Evolutionary conservation across 495 filamentous ascomycete genomes (phyloP).

Genomic region (Peziza echinospora): DNA sequence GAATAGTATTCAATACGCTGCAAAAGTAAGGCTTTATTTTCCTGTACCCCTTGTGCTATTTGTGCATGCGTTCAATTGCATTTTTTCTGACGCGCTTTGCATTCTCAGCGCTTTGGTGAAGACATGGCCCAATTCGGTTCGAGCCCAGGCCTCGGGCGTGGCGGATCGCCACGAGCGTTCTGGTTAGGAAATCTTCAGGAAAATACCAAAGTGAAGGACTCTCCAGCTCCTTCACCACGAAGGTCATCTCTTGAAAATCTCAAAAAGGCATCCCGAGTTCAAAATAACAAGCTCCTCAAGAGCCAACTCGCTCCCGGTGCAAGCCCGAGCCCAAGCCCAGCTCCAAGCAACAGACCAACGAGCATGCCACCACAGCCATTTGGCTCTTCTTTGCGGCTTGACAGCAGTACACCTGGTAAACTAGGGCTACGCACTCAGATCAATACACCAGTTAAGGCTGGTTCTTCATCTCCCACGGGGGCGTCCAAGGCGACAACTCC

Average conservation of each 20-base stretch:
- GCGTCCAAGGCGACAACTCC: slow-evolving; percentile 14
- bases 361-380: slow-evolving; percentile 15
- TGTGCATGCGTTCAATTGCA: not conserved
- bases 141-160: not conserved
- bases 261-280: slow-evolving; percentile 80
- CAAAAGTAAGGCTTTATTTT: not conserved
- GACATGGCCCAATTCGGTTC: not conserved
- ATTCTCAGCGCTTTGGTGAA: not conserved
- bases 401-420: slow-evolving; percentile 3
- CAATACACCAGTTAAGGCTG: slow-evolving; percentile 23
- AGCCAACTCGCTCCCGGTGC: slow-evolving; percentile 85
- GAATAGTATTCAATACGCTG: not conserved
- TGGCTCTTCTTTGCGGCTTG: not conserved
- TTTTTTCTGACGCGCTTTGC: not conserved
- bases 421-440: slow-evolving; percentile 8
- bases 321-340: slow-evolving; percentile 22
- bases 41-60: too few species aligned
- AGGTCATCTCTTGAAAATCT: slow-evolving; percentile 79
- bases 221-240: slow-evolving; percentile 51
- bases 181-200: slow-evolving; percentile 14
- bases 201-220: slow-evolving; percentile 28
- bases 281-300: slow-evolving; percentile 87
- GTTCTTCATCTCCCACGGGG: slow-evolving; percentile 5
- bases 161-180: slow-evolving; percentile 13
- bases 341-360: slow-evolving; percentile 57